Conservation (phyloP, 1,284 basidiomycete species). For the Ceratobasidium sp. region DNA sequence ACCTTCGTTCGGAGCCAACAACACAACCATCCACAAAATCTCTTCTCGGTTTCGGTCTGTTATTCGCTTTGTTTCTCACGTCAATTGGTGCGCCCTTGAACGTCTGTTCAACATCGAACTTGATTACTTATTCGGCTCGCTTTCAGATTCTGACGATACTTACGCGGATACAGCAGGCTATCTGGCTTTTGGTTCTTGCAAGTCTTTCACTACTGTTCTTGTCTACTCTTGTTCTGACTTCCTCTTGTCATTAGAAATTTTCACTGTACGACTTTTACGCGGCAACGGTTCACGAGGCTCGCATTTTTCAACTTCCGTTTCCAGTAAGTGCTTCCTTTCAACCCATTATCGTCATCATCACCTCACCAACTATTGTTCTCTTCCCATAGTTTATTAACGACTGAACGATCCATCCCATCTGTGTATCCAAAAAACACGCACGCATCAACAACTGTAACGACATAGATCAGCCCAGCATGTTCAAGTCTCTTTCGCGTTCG, state of each 20-base stretch:
- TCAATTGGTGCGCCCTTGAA: not conserved
- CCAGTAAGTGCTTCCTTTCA: conserved; percentile 29
- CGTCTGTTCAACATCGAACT: not conserved
- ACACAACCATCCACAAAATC: conserved; percentile 22
- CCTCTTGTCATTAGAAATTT: not conserved
- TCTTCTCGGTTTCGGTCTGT: conserved; percentile 32
- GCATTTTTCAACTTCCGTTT: conserved; percentile 25
- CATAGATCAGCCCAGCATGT: conserved; percentile 36
- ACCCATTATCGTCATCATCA: not conserved
- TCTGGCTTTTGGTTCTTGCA: conserved; percentile 8
- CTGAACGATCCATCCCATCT: conserved; percentile 33
- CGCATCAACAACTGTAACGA: conserved; percentile 39
- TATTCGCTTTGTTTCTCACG: conserved; percentile 17
- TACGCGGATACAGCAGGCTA: conserved; percentile 33
- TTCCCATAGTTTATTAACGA: conserved; percentile 26
- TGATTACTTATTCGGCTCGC: not conserved
- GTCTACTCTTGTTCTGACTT: not conserved
- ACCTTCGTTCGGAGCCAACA: conserved; percentile 8
- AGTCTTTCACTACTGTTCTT: not conserved
- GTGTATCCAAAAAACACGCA: conserved; percentile 34
- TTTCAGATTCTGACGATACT: conserved; percentile 38
- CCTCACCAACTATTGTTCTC: conserved; percentile 23
- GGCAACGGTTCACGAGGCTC: conserved; percentile 34
- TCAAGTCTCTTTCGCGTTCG: conserved; percentile 38
- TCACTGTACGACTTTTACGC: conserved; percentile 38